A percentile compares a stretch with the other conserved stretches of the same genome.
These are phyloP conservation scores for Alternaria metachromatica DNA, from an alignment of 2,329 filamentous ascomycete genomes.

Conservation along the genomic window DNA sequence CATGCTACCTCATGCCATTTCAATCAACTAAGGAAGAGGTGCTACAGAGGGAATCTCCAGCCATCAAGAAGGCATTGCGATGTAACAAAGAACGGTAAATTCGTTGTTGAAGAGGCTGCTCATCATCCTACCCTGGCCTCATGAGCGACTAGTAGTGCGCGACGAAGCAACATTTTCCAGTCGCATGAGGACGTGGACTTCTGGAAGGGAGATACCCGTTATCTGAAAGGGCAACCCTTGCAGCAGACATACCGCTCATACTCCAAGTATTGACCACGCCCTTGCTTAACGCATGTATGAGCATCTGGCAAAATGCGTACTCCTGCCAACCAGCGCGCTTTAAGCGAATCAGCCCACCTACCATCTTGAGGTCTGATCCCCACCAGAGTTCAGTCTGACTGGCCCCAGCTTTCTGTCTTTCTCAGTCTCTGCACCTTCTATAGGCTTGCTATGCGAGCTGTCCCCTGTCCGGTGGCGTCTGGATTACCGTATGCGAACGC, in stretches of 20 bases:
- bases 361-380: neutral
- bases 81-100: accelerated
- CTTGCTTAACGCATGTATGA: neutral
- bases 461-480: neutral
- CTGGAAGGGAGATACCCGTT: neutral
- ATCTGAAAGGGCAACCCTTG: neutral
- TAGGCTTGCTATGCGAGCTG: neutral
- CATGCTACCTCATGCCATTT: neutral
- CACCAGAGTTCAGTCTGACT: neutral
- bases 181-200: neutral
- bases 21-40: neutral
- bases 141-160: neutral
- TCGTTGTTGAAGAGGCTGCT: accelerated
- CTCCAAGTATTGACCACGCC: neutral
- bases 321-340: neutral
- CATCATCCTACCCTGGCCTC: neutral
- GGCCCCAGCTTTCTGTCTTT: neutral
- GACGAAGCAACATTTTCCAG: neutral
- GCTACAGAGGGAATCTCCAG: neutral
- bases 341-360: accelerated
- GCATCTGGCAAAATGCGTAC: neutral
- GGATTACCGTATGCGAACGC: neutral
- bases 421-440: neutral
- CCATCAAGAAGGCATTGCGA: neutral
- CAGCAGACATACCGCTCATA: neutral